Evolutionary conservation across 805 yeast genomes (phyloP).

Genomic region (Ogataea glucozyma): DNA sequence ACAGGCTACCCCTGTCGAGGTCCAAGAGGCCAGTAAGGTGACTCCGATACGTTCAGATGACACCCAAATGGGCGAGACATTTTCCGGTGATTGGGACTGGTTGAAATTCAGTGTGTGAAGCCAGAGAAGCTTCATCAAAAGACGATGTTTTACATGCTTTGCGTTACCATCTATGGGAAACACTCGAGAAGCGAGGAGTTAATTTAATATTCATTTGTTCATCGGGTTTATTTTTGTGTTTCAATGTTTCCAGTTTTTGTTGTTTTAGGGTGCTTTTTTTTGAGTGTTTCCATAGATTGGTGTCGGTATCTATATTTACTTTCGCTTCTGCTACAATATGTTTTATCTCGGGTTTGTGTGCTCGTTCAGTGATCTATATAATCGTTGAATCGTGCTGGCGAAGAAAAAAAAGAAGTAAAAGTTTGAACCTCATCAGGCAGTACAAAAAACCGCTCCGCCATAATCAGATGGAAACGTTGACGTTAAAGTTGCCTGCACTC

Average conservation of each 20-base stretch:
- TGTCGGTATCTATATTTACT: background rate
- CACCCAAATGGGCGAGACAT: constrained; percentile 36
- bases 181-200: background rate
- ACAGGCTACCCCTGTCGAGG: no score
- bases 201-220: background rate
- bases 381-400: background rate
- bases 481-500: constrained; percentile 17
- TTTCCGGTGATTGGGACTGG: constrained; percentile 41
- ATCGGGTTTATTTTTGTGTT: background rate
- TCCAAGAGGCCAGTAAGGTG: background rate
- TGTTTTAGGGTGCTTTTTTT: background rate
- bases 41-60: constrained; percentile 22
- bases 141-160: background rate
- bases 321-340: background rate
- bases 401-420: background rate
- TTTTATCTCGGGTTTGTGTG: background rate
- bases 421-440: no score
- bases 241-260: background rate
- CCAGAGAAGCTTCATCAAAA: background rate
- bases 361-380: constrained; percentile 3
- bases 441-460: no score
- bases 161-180: background rate
- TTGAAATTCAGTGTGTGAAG: constrained; percentile 35
- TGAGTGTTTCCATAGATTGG: background rate
- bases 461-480: constrained; percentile 18